Evolutionary conservation across 352 stramenopile species (phyloP).

Genomic region (Pythium phragmiticola): DNA sequence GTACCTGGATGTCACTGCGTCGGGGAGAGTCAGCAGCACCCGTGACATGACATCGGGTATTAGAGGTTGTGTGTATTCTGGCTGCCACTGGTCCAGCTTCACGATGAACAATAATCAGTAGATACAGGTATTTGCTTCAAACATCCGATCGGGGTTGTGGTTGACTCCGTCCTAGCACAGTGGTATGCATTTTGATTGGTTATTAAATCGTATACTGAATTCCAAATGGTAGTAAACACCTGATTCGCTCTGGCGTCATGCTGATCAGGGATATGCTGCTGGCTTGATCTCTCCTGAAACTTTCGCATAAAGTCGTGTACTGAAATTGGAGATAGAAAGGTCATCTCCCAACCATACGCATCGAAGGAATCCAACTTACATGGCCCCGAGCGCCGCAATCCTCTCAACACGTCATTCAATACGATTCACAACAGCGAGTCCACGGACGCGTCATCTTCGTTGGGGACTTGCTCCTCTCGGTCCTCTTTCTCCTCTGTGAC

Average conservation of each 20-base stretch:
- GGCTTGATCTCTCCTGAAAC: neutral
- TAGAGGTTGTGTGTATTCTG: neutral
- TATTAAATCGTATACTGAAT: no score
- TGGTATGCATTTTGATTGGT: no score
- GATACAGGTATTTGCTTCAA: neutral
- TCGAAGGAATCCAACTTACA: no score
- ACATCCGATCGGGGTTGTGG: neutral
- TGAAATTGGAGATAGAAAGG: neutral
- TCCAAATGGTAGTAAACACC: neutral
- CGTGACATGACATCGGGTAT: neutral
- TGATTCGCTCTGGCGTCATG: constrained; percentile 1
- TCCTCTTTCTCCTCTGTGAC: neutral
- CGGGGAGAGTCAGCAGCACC: constrained; percentile 7
- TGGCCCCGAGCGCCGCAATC: no score
- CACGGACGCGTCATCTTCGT: neutral
- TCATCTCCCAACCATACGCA: neutral
- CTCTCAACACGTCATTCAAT: no score
- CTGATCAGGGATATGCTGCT: neutral
- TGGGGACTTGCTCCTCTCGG: neutral
- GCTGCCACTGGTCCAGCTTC: no score
- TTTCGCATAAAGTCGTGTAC: neutral
- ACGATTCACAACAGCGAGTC: constrained; percentile 9
- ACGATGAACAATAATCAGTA: no score
- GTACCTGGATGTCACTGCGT: neutral
- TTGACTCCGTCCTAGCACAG: neutral